Base-by-base conservation (phyloP, 2,329 filamentous ascomycete species). In the Botrytis elliptica region DNA sequence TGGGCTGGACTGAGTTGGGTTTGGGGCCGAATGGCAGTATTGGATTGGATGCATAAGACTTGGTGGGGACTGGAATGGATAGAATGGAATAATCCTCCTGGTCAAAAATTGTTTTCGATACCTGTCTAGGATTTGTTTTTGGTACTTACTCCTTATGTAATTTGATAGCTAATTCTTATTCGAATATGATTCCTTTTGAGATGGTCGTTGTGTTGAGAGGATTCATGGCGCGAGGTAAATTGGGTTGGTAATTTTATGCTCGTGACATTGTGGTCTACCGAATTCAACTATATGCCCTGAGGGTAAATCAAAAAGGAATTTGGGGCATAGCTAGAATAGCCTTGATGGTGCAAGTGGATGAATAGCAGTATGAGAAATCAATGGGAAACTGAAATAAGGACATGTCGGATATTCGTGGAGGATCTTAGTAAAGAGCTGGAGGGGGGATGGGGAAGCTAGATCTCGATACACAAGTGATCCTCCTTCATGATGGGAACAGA, bases 31-130 rank as follows among this genome's bases (percentile, higher is more conserved):
- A 25, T 69, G 18, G 38, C 5, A 44, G 10, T 38, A 20, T 22
- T 42, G 49, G 20, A 22, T 40, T 69, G 49, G 18, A 44, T 46
- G 40, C n/a, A 36, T 36, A 10, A 29, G 20, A 20, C 16, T 10
- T 29, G 22, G 9, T 18, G 49, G 18, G 64, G n/a, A 22, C 16
- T 66, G 63, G 40, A 20, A n/a, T 49, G 40, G 42, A 46, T 55
- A 40, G 59, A 36, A 62, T 62, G 36, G 40, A 36, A 49, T n/a
- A 29, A 55, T n/a, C 22, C 12, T 38, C 44, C 44, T 14, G 65
- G 25, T 29, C 49, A 68, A 68, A 3, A 29, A 57, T 42, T 29
- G 65, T 33, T 40, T 67, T 57, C 40, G 49, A 68, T 68, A 68
- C 36, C 65, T 68, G 65, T 10, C 55, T 68, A 36, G 12, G 18